These are phyloP conservation scores for Colletotrichum sp. DNA, from an alignment of 2,329 filamentous ascomycete species.

Conservation along the genomic window DNA sequence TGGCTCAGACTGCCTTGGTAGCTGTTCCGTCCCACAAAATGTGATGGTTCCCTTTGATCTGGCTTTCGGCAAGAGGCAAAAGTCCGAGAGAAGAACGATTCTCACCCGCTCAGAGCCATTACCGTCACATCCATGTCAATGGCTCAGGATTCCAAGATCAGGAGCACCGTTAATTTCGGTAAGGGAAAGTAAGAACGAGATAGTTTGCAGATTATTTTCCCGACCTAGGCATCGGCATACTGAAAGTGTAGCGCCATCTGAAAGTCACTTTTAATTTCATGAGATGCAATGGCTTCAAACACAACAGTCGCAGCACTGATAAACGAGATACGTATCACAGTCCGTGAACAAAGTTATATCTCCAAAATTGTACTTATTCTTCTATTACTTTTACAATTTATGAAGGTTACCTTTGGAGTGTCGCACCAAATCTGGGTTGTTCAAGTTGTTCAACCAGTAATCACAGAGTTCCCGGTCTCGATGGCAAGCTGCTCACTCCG, in stretches of 20 bases:
- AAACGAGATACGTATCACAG: background rate
- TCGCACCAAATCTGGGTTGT: background rate
- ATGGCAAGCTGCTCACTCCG: background rate
- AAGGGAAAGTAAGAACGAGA: background rate
- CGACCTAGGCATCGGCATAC: background rate
- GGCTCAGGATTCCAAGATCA: background rate
- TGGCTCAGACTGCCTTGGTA: background rate
- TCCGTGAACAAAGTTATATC: background rate
- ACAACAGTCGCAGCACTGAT: background rate
- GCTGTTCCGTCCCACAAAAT: background rate
- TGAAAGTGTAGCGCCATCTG: background rate
- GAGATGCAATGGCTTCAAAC: background rate
- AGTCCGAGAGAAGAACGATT: background rate
- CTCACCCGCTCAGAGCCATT: background rate
- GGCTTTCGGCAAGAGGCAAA: background rate
- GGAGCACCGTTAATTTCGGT: background rate
- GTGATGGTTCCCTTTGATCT: background rate
- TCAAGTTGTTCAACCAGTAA: background rate
- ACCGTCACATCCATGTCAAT: background rate
- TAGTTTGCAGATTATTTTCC: background rate
- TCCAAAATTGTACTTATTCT: background rate
- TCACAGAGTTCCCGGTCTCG: background rate
- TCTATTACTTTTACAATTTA: background rate
- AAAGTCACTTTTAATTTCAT: background rate
- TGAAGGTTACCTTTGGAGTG: background rate